phyloP scores from a whole-genome alignment of 805 yeast genomes.

The Yarrowia deformans region DNA sequence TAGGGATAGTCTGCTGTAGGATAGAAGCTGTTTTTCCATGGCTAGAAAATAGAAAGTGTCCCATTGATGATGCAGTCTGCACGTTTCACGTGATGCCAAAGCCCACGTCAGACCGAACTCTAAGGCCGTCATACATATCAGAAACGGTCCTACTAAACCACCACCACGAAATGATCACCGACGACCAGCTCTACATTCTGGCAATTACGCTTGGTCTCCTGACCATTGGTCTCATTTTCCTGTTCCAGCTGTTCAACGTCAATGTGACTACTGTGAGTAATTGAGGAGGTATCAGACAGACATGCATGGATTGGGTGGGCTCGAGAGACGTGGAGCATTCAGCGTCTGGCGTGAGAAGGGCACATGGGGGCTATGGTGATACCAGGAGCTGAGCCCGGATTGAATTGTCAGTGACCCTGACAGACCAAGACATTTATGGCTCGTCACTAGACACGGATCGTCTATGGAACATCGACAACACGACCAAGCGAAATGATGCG shows the following conservation, averaged over 20 bases:
- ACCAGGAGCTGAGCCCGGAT: not conserved
- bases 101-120: slow-evolving; percentile 38
- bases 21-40: slow-evolving; percentile 12
- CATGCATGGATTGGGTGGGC: not conserved
- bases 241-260: slow-evolving; percentile 62
- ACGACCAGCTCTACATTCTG: slow-evolving; percentile 74
- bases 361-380: not conserved
- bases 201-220: slow-evolving; percentile 77
- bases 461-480: not conserved
- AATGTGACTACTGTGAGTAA: slow-evolving; percentile 34
- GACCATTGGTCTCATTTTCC: slow-evolving; percentile 72
- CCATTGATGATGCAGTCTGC: slow-evolving; percentile 20
- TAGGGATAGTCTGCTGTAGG: slow-evolving; percentile 10
- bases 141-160: slow-evolving; percentile 3
- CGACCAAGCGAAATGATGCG: not conserved
- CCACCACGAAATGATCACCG: slow-evolving; percentile 70
- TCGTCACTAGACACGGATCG: not conserved
- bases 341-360: not conserved
- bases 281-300: not conserved
- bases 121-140: slow-evolving; percentile 3
- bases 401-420: too few species aligned
- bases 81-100: slow-evolving; percentile 30
- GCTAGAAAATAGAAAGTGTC: slow-evolving; percentile 2
- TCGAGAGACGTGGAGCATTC: not conserved
- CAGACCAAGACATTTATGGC: too few species aligned